Evolutionary conservation across 768 basidiomycete species (phyloP).

Genomic region (Xerocomellus dryophilus): DNA sequence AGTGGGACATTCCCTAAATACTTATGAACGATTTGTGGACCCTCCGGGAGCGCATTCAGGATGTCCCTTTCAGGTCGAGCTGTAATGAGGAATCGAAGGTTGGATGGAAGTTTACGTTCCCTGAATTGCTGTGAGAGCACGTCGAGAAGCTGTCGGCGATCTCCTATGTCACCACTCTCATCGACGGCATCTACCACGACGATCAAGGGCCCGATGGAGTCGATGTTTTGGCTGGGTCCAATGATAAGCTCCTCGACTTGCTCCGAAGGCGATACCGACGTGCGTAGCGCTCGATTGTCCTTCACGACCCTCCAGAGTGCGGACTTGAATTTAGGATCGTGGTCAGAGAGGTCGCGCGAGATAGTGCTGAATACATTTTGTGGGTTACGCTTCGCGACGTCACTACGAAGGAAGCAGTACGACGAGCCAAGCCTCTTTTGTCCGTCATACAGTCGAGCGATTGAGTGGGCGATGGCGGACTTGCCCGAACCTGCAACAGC

Average conservation of each 20-base stretch:
- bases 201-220: not conserved
- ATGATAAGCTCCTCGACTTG: slow-evolving; percentile 12
- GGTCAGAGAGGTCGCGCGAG: slow-evolving; percentile 23
- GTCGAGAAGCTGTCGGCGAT: slow-evolving; percentile 16
- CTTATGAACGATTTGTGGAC: too few relatives aligned
- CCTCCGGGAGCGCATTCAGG: too few relatives aligned
- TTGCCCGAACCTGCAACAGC: slow-evolving; percentile 14
- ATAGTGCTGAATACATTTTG: slow-evolving; percentile 26
- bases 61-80: slow-evolving; percentile 16
- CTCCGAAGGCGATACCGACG: not conserved
- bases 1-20: too few relatives aligned
- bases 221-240: not conserved
- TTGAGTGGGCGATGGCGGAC: not conserved
- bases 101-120: slow-evolving; percentile 4
- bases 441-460: slow-evolving; percentile 1
- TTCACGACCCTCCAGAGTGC: too few relatives aligned
- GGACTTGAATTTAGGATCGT: slow-evolving; percentile 1
- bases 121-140: not conserved
- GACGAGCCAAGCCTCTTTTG: not conserved
- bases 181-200: slow-evolving; percentile 26
- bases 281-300: not conserved
- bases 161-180: slow-evolving; percentile 10
- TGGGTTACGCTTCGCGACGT: slow-evolving; percentile 3
- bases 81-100: slow-evolving; percentile 21
- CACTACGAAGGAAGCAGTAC: slow-evolving; percentile 14